Evolutionary conservation across 768 basidiomycete species (phyloP).

Genomic region (Tylopilus felleus): DNA sequence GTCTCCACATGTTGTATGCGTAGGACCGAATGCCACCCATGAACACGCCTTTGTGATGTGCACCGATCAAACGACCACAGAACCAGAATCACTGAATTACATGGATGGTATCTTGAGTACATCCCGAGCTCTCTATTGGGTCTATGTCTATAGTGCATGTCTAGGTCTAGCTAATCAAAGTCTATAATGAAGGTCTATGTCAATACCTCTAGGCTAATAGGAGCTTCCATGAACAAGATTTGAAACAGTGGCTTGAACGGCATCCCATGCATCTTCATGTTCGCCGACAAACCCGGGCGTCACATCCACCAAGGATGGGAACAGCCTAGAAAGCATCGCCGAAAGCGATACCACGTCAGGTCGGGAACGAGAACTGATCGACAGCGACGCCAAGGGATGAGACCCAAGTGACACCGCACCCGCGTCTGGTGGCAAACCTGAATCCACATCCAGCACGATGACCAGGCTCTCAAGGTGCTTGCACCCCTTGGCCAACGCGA

Average conservation of each 20-base stretch:
- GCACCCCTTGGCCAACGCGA: slow-evolving; percentile 16
- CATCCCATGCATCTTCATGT: slow-evolving; percentile 31
- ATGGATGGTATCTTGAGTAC: no score
- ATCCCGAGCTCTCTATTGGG: no score
- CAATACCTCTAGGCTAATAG: neutral
- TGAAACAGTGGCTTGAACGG: slow-evolving; percentile 10
- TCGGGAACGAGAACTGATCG: slow-evolving; percentile 32
- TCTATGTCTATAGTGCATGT: neutral
- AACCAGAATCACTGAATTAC: neutral
- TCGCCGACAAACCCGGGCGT: slow-evolving; percentile 33
- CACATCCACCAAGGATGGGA: slow-evolving; percentile 37
- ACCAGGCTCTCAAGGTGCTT: slow-evolving; percentile 15
- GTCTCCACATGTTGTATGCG: slow-evolving; percentile 9
- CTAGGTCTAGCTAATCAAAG: neutral
- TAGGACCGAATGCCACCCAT: slow-evolving; percentile 10
- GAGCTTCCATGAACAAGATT: neutral
- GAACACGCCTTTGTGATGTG: neutral
- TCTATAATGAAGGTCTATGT: slow-evolving; percentile 2
- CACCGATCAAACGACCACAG: neutral
- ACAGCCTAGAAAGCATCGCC: slow-evolving; percentile 33
- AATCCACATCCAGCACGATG: slow-evolving; percentile 15
- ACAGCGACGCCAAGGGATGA: slow-evolving; percentile 32
- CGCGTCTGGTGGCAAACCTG: neutral
- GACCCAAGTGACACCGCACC: neutral
- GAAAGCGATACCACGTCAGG: slow-evolving; percentile 30